These are phyloP conservation scores for Fraxinus latifolia DNA, from an alignment of 305 asterid genomes.

Conservation along the genomic window DNA sequence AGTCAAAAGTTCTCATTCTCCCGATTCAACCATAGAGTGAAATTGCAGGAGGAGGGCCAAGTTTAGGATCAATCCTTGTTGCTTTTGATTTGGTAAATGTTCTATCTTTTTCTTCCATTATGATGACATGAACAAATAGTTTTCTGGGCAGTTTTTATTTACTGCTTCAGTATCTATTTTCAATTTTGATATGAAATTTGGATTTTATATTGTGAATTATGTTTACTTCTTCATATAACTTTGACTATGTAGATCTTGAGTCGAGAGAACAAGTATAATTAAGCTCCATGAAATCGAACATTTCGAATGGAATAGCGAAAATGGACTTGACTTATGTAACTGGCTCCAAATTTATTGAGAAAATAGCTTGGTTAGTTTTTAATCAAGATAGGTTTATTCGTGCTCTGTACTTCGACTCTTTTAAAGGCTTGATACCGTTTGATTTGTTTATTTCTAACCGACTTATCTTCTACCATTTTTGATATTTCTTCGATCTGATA, in stretches of 20 bases:
- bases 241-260: not conserved
- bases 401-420: not conserved
- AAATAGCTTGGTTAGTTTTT: not conserved
- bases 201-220: not conserved
- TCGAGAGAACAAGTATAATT: not conserved
- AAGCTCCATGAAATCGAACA: not conserved
- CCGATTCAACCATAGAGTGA: not conserved
- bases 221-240: not conserved
- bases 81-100: slow-evolving; percentile 11
- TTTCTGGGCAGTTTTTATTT: not conserved
- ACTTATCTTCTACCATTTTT: not conserved
- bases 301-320: not conserved
- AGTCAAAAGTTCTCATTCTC: not conserved
- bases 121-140: not conserved
- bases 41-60: not conserved
- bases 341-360: not conserved
- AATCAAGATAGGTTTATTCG: not conserved
- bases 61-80: not conserved
- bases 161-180: not conserved
- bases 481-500: slow-evolving; percentile 21
- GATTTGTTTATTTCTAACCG: not conserved
- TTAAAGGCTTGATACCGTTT: not conserved
- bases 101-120: not conserved
- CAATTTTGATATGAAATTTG: not conserved
- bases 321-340: not conserved